Evolutionary conservation across 805 yeast genomes (phyloP), one percentile per base, ranked within the genome.

Genomic region (Metschnikowia lunata): DNA sequence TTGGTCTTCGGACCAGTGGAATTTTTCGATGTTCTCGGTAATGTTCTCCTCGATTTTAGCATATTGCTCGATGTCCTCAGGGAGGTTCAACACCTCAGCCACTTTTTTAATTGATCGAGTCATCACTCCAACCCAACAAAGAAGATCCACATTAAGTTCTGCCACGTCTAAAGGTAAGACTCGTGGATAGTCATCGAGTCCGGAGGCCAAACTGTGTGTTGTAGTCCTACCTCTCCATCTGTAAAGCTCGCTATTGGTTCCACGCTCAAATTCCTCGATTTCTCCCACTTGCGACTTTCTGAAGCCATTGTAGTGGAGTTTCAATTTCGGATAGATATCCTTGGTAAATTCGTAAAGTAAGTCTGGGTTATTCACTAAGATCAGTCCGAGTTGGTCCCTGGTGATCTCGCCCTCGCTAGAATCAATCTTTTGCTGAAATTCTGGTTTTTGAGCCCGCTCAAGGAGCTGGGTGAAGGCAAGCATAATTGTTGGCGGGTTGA

Each of bases 71-170:
- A 75, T 75, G 56, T 88, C 97, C 2, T 78, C 82, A 2, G 66
- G 57, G 38, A 78, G 67, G 0, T 75, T 85, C 34, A 89, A 65
- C 8, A 82, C 61, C 36, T 67, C 70, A 0, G 97, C 90, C 48
- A 91, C 79, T 42, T 77, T 73, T 52, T 77, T 78, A 82, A 93
- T 82, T 0, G 96, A 79, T 51, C 82, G 75, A 0, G 97, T 79
- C 95, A 91, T 88, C 6, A 86, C 83, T 12, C 96, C 98, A 47
- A 93, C 79, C 99, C 99, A 93, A 6, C 95, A 75, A 38, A 91
- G 66, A 45, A 91, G 71, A 59, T 93, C 99, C 29, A 93, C 93
- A 56, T 93, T 85, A 39, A 93, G 71, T 64, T 93, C 99, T 1
- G 95, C 95, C 34, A 82, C 74, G 62, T 88, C 96, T 2, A 95